Evolutionary conservation across 306 rosid species (phyloP).

Genomic region (Trifolium subterraneum): DNA sequence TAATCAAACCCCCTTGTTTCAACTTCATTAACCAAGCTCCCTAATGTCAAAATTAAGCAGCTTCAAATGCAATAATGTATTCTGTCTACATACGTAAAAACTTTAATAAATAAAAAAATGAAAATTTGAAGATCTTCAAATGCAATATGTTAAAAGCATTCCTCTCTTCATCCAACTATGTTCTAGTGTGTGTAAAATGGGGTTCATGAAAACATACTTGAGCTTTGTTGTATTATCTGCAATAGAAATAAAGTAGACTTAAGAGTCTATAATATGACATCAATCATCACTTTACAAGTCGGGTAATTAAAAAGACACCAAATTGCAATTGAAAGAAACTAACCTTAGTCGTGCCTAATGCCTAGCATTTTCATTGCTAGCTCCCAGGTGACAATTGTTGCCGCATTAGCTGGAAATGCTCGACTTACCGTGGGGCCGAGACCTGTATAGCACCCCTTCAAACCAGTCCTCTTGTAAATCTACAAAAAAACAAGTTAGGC

Average conservation of each 20-base stretch:
- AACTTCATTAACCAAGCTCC: conserved; percentile 24
- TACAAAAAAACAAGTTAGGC: conserved; percentile 42
- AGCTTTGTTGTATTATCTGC: conserved; percentile 25
- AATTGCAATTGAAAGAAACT: conserved; percentile 21
- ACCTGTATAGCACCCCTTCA: conserved; percentile 91
- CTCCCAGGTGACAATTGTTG: conserved; percentile 93
- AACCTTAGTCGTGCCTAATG: conserved; percentile 56
- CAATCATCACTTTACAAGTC: conserved; percentile 9
- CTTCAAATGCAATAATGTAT: conserved; percentile 41
- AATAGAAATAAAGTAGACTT: conserved; percentile 23
- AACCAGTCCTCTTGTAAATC: conserved; percentile 73
- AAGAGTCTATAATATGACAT: conserved; percentile 1
- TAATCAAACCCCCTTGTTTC: conserved; percentile 27
- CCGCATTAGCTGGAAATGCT: conserved; percentile 95
- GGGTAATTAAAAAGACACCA: background rate
- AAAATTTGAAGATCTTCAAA: conserved; percentile 33
- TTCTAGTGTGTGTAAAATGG: conserved; percentile 29
- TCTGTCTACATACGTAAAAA: conserved; percentile 7
- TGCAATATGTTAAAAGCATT: conserved; percentile 9
- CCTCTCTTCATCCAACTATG: conserved; percentile 26
- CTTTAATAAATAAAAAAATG: background rate
- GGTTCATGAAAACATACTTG: conserved; percentile 34
- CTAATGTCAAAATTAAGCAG: conserved; percentile 15
- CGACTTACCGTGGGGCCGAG: conserved; percentile 82
- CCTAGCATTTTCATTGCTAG: conserved; percentile 79